These are phyloP conservation scores for Gentiana dahurica DNA, from an alignment of 257 asterid species.

Conservation along the genomic window DNA sequence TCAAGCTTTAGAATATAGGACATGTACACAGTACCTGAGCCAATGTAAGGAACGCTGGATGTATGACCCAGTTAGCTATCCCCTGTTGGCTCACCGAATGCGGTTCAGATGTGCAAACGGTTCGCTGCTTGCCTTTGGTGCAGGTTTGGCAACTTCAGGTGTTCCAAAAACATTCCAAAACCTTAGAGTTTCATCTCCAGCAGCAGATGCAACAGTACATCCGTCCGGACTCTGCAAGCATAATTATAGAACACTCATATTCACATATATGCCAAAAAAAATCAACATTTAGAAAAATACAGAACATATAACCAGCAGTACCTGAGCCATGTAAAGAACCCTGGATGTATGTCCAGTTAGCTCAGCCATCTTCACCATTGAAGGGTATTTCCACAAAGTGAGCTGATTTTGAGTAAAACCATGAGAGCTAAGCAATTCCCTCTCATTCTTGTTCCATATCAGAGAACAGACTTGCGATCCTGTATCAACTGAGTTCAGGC, in stretches of 20 bases:
- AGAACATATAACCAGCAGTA: no score
- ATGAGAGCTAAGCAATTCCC: constrained; percentile 83
- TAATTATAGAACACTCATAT: no score
- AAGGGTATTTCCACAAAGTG: constrained; percentile 93
- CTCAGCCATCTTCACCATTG: constrained; percentile 87
- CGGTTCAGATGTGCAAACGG: constrained; percentile 86
- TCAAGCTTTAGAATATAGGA: no score
- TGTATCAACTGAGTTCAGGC: constrained; percentile 83
- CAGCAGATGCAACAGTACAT: constrained; percentile 92
- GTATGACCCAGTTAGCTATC: constrained; percentile 79
- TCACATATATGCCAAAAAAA: no score
- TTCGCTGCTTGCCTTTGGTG: constrained; percentile 52
- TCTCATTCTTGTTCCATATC: constrained; percentile 83
- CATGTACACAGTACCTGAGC: constrained; percentile 9
- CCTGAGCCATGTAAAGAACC: constrained; percentile 66
- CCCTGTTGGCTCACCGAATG: constrained; percentile 33
- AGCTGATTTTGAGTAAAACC: constrained; percentile 95
- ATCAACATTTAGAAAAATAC: no score
- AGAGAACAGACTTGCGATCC: constrained; percentile 96
- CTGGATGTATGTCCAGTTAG: constrained; percentile 92
- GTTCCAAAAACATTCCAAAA: constrained; percentile 92
- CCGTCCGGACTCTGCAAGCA: constrained; percentile 75
- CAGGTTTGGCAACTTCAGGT: constrained; percentile 76
- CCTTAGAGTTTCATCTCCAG: constrained; percentile 86
- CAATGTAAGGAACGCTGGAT: constrained; percentile 79